These are phyloP conservation scores for Blastobotrys persicus DNA, from an alignment of 1,139 yeast species.

Conservation along the genomic window DNA sequence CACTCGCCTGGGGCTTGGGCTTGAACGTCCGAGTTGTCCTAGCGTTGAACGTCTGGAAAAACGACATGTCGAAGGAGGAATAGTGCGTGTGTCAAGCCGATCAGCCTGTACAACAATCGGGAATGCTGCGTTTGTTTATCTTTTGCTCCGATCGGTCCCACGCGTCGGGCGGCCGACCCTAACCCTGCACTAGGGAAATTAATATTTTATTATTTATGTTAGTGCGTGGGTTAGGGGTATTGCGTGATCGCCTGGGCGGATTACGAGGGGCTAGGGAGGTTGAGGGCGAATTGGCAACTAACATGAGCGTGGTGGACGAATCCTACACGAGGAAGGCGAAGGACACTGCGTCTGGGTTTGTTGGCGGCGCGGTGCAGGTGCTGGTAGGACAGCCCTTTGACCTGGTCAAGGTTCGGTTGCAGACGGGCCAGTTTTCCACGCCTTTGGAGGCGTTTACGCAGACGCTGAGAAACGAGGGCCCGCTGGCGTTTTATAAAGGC, in stretches of 20 bases:
- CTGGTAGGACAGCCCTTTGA: slow-evolving; percentile 75
- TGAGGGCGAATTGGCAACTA: neutral
- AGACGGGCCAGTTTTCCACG: slow-evolving; percentile 51
- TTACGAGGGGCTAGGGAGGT: neutral
- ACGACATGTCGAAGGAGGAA: slow-evolving; percentile 27
- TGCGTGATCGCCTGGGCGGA: neutral
- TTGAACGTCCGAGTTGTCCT: slow-evolving; percentile 32
- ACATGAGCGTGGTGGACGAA: slow-evolving; percentile 38
- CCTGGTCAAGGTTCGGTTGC: slow-evolving; percentile 63
- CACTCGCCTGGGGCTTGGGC: slow-evolving; percentile 26
- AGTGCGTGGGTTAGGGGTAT: too few species aligned
- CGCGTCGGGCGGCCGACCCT: too few species aligned
- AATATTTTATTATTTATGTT: too few species aligned
- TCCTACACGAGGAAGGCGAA: slow-evolving; percentile 57
- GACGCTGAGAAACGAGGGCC: slow-evolving; percentile 60
- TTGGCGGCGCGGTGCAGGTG: slow-evolving; percentile 65
- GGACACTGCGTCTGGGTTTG: slow-evolving; percentile 51
- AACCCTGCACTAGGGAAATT: too few species aligned
- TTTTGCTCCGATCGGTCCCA: neutral
- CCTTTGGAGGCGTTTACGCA: slow-evolving; percentile 53
- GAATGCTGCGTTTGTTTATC: neutral
- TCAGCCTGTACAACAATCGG: neutral
- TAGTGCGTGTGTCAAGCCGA: too few species aligned
- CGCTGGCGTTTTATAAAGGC: slow-evolving; percentile 59
- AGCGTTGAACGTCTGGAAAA: slow-evolving; percentile 28